Evolutionary conservation across 495 filamentous ascomycete genomes (phyloP).

Genomic region (Alectoria sarmentosa): DNA sequence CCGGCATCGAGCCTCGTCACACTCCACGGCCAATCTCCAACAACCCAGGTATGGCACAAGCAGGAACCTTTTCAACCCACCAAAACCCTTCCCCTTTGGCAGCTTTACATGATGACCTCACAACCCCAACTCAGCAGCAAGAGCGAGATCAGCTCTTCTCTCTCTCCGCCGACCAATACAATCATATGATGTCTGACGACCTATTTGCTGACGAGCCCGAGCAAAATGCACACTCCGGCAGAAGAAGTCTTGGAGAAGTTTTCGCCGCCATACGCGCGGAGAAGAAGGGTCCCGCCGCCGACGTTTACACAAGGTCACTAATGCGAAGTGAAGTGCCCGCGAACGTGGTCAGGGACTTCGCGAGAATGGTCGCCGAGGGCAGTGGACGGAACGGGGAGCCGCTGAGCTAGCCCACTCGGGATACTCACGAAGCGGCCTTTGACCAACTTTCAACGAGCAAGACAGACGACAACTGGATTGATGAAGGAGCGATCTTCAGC

Average conservation of each 20-base stretch:
- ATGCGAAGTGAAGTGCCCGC: constrained; percentile 91
- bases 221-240: constrained; percentile 40
- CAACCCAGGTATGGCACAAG: constrained; percentile 32
- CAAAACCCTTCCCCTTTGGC: constrained; percentile 59
- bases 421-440: neutral
- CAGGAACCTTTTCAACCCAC: constrained; percentile 30
- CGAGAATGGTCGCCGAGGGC: constrained; percentile 67
- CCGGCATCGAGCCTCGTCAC: constrained; percentile 42
- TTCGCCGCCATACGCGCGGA: constrained; percentile 69
- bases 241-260: constrained; percentile 74
- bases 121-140: constrained; percentile 73
- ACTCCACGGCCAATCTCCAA: neutral
- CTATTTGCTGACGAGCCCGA: constrained; percentile 38
- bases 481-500: neutral
- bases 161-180: constrained; percentile 82
- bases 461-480: neutral
- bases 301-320: constrained; percentile 87
- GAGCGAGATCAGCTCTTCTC: constrained; percentile 85
- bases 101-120: constrained; percentile 64
- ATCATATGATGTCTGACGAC: constrained; percentile 62
- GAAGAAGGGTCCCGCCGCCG: constrained; percentile 60
- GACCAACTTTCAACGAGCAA: neutral
- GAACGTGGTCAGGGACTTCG: constrained; percentile 89
- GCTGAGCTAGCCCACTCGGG: constrained; percentile 20
- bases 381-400: constrained; percentile 16